A percentile compares a stretch with the other conserved stretches of the same genome.
Conservation (phyloP, 805 yeast species). For the Candida koratica region DNA sequence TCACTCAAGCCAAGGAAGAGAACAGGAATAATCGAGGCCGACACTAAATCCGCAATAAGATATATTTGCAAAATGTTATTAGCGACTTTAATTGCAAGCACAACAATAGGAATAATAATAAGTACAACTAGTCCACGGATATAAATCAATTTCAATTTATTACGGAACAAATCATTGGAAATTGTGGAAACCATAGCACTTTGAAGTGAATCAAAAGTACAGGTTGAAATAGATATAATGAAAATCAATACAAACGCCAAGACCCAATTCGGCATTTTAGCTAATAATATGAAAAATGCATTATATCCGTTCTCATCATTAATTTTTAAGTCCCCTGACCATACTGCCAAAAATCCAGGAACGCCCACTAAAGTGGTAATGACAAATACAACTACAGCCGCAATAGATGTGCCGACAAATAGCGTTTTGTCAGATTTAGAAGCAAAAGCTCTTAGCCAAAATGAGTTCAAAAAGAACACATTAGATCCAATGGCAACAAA, state of each 20-base stretch:
- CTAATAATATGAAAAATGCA: conserved; percentile 69
- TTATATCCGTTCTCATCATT: conserved; percentile 55
- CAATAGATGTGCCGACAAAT: conserved; percentile 69
- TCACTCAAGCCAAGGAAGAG: conserved; percentile 74
- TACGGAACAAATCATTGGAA: conserved; percentile 86
- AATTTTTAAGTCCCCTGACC: conserved; percentile 69
- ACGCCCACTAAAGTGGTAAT: conserved; percentile 72
- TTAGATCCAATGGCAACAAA: conserved; percentile 85
- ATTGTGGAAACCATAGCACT: conserved; percentile 85
- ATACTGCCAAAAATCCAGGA: conserved; percentile 84
- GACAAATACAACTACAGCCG: conserved; percentile 60
- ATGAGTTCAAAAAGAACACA: conserved; percentile 85
- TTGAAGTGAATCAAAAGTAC: conserved; percentile 85
- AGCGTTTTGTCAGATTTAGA: conserved; percentile 73
- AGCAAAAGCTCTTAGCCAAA: conserved; percentile 94
- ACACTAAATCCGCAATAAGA: conserved; percentile 84
- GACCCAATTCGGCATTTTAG: conserved; percentile 80
- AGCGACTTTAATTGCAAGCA: conserved; percentile 78
- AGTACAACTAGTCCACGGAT: conserved; percentile 67
- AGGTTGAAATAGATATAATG: conserved; percentile 69
- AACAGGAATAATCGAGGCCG: conserved; percentile 83
- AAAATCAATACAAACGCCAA: conserved; percentile 79
- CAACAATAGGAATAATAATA: conserved; percentile 82
- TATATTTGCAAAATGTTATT: conserved; percentile 81
- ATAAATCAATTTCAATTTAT: conserved; percentile 62